These are phyloP conservation scores for Starmerella bacillaris DNA, from an alignment of 805 yeast genomes.

Conservation along the genomic window DNA sequence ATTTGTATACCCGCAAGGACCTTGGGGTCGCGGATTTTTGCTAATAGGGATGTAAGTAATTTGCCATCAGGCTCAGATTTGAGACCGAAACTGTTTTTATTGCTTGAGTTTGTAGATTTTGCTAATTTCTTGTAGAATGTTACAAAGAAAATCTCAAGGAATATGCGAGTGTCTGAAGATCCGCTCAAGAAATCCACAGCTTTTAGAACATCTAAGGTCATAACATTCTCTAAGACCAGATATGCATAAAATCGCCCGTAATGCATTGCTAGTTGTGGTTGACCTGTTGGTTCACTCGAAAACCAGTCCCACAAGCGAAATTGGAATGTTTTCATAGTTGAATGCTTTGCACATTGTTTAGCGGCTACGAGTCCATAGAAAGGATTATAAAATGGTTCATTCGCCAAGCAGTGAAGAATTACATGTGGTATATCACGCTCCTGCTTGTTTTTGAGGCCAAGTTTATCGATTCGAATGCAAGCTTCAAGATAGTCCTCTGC, in stretches of 20 bases:
- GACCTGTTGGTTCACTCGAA: slow-evolving; percentile 37
- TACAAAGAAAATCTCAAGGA: slow-evolving; percentile 56
- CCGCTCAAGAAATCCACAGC: slow-evolving; percentile 57
- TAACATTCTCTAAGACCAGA: slow-evolving; percentile 51
- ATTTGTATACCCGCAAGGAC: slow-evolving; percentile 49
- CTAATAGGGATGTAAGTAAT: slow-evolving; percentile 30
- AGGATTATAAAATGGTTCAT: slow-evolving; percentile 75
- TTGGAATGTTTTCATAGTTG: slow-evolving; percentile 67
- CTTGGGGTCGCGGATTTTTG: slow-evolving; percentile 41
- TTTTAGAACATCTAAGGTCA: slow-evolving; percentile 56
- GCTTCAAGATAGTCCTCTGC: slow-evolving; percentile 86
- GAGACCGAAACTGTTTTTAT: neutral
- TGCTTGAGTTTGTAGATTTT: slow-evolving; percentile 21
- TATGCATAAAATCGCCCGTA: slow-evolving; percentile 68
- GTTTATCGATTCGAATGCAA: slow-evolving; percentile 58
- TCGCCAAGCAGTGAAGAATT: slow-evolving; percentile 64
- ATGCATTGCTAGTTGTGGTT: slow-evolving; percentile 39
- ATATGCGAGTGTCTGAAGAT: slow-evolving; percentile 40
- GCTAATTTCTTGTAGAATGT: slow-evolving; percentile 46
- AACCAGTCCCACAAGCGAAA: slow-evolving; percentile 77
- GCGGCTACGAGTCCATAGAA: slow-evolving; percentile 68
- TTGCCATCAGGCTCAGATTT: slow-evolving; percentile 26
- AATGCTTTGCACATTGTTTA: slow-evolving; percentile 53
- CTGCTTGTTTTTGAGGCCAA: slow-evolving; percentile 61
- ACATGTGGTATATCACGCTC: slow-evolving; percentile 76